These are phyloP conservation scores for Artemisia argyi DNA, from an alignment of 129 eudicot genomes.

Conservation along the genomic window DNA sequence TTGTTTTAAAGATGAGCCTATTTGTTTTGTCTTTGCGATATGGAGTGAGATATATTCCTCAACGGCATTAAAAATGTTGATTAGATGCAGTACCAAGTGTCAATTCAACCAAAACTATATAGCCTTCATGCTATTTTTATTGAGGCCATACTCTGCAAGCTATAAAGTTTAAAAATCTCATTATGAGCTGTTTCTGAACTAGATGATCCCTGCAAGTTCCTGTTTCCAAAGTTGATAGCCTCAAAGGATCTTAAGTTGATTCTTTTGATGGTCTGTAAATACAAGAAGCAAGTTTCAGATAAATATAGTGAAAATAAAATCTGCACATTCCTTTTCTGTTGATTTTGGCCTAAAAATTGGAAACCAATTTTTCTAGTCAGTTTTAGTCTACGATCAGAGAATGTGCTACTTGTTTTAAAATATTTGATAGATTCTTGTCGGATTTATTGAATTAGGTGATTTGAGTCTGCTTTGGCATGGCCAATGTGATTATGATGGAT, in stretches of 20 bases:
- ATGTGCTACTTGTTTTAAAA: not conserved
- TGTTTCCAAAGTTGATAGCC: conserved; percentile 1
- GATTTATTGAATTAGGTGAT: not conserved
- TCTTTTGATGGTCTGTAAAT: not conserved
- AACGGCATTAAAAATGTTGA: no score
- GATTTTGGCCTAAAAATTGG: conserved; percentile 4
- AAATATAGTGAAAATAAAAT: not conserved
- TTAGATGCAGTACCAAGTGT: no score
- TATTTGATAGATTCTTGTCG: not conserved
- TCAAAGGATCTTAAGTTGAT: conserved; percentile 1
- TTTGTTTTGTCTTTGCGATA: no score
- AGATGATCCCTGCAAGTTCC: not conserved
- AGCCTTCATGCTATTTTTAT: not conserved
- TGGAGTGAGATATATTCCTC: no score
- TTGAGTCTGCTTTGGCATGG: not conserved
- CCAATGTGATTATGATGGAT: conserved; percentile 5
- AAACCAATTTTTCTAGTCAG: not conserved
- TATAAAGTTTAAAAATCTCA: conserved; percentile 6
- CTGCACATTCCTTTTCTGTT: not conserved
- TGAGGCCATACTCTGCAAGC: not conserved
- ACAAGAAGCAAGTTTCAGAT: not conserved
- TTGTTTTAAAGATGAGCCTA: no score
- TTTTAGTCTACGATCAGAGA: no score
- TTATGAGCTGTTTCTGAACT: conserved; percentile 1
- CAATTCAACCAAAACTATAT: conserved; percentile 6